A percentile compares a stretch with the other conserved stretches of the same genome.
These are phyloP conservation scores for Magnaporthales sp. DNA, from an alignment of 2,329 filamentous ascomycete genomes.

Conservation along the genomic window DNA sequence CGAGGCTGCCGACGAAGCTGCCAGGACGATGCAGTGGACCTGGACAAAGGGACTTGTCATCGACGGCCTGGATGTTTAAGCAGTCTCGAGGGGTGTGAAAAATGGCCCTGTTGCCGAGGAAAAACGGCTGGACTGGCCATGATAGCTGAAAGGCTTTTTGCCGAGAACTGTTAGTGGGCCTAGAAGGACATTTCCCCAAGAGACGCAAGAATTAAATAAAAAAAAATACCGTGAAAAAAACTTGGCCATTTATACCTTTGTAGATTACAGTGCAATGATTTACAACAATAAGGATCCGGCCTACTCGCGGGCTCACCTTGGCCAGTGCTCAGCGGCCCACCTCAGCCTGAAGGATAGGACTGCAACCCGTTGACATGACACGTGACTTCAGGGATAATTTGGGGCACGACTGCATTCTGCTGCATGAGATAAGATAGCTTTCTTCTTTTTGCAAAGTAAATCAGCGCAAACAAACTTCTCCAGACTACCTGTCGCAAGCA, in stretches of 20 bases:
- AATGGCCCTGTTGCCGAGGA: neutral
- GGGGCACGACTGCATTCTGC: neutral
- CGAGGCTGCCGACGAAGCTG: slow-evolving; percentile 67
- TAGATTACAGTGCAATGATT: neutral
- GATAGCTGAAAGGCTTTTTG: neutral
- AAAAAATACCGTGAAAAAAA: neutral
- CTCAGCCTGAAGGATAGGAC: too few species aligned
- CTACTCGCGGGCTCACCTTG: neutral
- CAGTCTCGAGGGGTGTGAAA: neutral
- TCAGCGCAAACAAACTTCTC: too few species aligned
- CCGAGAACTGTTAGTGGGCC: neutral
- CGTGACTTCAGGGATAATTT: too few species aligned
- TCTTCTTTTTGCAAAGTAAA: neutral
- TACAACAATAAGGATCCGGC: neutral
- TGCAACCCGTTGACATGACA: too few species aligned
- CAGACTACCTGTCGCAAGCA: too few species aligned
- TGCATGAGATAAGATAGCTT: neutral
- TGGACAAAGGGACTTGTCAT: slow-evolving; percentile 83
- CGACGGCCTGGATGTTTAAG: slow-evolving; percentile 76
- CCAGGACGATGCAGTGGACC: slow-evolving; percentile 67
- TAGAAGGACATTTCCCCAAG: neutral
- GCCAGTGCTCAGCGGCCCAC: too few species aligned
- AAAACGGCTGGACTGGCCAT: neutral
- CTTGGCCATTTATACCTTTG: neutral
- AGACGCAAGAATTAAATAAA: neutral